Percentiles rank a stretch among this genome's conserved stretches.
Evolutionary conservation across 805 yeast species (phyloP).

Genomic region (Ogataea dorogensis): DNA sequence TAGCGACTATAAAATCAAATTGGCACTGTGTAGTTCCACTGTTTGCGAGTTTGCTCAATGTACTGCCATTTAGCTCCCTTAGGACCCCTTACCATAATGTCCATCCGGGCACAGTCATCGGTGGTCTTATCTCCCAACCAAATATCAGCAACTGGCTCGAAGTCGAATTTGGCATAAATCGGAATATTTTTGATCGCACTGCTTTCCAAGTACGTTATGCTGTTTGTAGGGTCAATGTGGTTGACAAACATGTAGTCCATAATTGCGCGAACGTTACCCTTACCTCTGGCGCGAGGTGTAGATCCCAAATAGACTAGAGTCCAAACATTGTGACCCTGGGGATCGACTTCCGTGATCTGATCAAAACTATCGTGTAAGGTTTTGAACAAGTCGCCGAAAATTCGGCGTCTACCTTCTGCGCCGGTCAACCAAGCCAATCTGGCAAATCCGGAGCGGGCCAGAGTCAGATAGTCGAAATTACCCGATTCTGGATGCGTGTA

Average conservation of each 20-base stretch:
- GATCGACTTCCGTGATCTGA: slow-evolving; percentile 43
- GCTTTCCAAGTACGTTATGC: slow-evolving; percentile 50
- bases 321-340: slow-evolving; percentile 29
- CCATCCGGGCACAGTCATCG: slow-evolving; percentile 37
- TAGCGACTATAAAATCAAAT: too few relatives aligned
- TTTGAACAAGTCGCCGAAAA: slow-evolving; percentile 50
- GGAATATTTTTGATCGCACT: slow-evolving; percentile 47
- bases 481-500: slow-evolving; percentile 50
- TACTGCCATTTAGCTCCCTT: slow-evolving; percentile 32
- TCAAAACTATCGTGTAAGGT: slow-evolving; percentile 48
- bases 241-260: slow-evolving; percentile 48
- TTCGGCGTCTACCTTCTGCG: slow-evolving; percentile 45
- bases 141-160: slow-evolving; percentile 48
- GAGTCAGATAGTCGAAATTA: slow-evolving; percentile 43
- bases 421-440: slow-evolving; percentile 50
- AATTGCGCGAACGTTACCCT: slow-evolving; percentile 51
- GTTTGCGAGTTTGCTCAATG: slow-evolving; percentile 27
- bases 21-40: slow-evolving; percentile 27
- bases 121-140: slow-evolving; percentile 36
- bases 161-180: slow-evolving; percentile 52
- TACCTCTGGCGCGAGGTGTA: slow-evolving; percentile 48
- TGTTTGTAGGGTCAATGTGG: slow-evolving; percentile 41
- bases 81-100: slow-evolving; percentile 39
- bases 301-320: slow-evolving; percentile 37
- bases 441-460: slow-evolving; percentile 53